Evolutionary conservation across 2,329 filamentous ascomycete genomes (phyloP), one percentile per base, ranked within the genome.

Genomic region (Sporothrix mexicana): DNA sequence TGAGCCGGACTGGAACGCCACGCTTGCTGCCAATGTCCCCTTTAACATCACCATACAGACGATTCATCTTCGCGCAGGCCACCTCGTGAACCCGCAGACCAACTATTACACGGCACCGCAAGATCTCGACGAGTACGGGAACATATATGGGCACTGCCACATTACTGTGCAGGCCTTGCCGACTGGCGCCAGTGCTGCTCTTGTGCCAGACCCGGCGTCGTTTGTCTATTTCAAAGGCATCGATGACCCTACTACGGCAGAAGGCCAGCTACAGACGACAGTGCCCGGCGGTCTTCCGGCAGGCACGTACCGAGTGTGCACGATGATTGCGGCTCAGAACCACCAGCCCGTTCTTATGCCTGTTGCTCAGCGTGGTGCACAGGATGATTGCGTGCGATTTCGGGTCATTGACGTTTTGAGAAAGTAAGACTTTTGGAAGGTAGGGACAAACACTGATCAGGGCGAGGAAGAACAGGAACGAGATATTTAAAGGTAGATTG

Each of bases 141-240:
- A 79, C 57, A 76, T 82, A 69, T 77, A 85, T 72, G 85, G 85
- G 1, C 85, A 87, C 76, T 83, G 82, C 55, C 85, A 87, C 77
- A 47, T 88, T 74, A 86, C 85, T 6, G 81, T 88, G 23, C 87
- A 89, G 77, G 81, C 84, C 55, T 78, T 88, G 53, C 78, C 71
- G 13, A 67, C 12, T 51, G 15, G 15, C 23, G 23, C 4, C 12
- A 9, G 17, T 23, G 2, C 20, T 17, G 62, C 25, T 4, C 45
- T 25, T n/a, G 55, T 64, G 76, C 81, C 83, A 10, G 80, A 81
- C 23, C 77, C 81, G n/a, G 73, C 70, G 6, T 64, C 69, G 61
- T 88, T 88, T 77, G 84, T 81, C 30, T 88, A 87, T 80, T 89
- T 89, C 83, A 88, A 88, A 80, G 87, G 87, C 73, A 83, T 89